Evolutionary conservation across 139 green algal species (phyloP).

Genomic region (Zygnema cylindricum): DNA sequence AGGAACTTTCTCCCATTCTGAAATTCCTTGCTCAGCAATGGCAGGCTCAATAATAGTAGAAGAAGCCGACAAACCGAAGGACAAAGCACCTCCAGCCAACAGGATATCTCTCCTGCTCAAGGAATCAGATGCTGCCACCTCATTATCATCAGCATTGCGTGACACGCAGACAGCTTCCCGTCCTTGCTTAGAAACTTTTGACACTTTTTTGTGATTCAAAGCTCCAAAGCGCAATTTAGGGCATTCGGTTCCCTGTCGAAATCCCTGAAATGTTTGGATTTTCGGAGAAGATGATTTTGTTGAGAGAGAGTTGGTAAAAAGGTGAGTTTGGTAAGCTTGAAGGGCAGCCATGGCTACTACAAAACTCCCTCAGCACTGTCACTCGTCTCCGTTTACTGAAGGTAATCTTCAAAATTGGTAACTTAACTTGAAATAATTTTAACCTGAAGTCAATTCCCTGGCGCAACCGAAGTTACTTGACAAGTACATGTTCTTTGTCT

Average conservation of each 20-base stretch:
- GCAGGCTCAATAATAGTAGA: neutral
- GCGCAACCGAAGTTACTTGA: neutral
- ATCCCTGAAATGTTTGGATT: too few species aligned
- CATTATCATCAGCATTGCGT: neutral
- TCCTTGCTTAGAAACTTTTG: too few species aligned
- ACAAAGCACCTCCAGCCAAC: neutral
- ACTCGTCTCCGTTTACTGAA: too few species aligned
- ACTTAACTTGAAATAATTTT: neutral
- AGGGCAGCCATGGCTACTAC: neutral
- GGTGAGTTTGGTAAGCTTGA: neutral
- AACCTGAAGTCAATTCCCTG: neutral
- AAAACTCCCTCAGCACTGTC: too few species aligned
- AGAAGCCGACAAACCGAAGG: neutral
- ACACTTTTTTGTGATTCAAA: too few species aligned
- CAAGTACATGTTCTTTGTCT: neutral
- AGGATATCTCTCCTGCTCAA: neutral
- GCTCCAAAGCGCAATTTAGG: neutral
- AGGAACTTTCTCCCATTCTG: constrained; percentile 73
- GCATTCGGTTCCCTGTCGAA: neutral
- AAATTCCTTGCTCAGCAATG: constrained; percentile 33
- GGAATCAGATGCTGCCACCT: neutral
- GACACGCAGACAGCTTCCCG: neutral
- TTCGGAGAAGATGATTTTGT: neutral
- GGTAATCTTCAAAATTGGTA: too few species aligned
- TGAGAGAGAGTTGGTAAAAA: neutral